Percentiles rank a stretch among this genome's conserved stretches.
Evolutionary conservation across 2,329 filamentous ascomycete species (phyloP).

Genomic region (Sarocladium brachiariae): DNA sequence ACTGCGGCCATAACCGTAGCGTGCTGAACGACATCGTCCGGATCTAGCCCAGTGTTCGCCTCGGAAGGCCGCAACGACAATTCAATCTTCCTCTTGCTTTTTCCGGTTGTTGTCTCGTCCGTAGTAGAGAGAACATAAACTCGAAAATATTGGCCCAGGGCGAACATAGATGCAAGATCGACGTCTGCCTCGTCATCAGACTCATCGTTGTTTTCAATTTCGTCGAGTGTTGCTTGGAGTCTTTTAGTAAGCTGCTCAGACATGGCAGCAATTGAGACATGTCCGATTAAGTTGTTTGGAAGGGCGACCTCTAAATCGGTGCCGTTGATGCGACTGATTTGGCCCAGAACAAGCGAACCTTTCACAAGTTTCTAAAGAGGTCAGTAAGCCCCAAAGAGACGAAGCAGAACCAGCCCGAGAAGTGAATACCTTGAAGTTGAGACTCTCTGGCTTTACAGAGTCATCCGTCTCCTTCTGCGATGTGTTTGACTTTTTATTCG

Average conservation of each 20-base stretch:
- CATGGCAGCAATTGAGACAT: conserved; percentile 85
- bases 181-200: conserved; percentile 52
- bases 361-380: conserved; percentile 63
- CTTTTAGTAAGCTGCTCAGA: conserved; percentile 72
- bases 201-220: conserved; percentile 47
- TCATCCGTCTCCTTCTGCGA: conserved; percentile 39
- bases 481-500: conserved; percentile 44
- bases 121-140: conserved; percentile 74
- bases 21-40: conserved; percentile 67
- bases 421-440: conserved; percentile 73
- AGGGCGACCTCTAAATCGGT: conserved; percentile 75
- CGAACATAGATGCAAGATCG: conserved; percentile 69
- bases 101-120: conserved; percentile 54
- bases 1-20: conserved; percentile 82
- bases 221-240: conserved; percentile 59
- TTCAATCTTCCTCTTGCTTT: conserved; percentile 75
- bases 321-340: conserved; percentile 72
- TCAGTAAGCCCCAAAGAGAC: conserved; percentile 7
- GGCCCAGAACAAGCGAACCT: conserved; percentile 82
- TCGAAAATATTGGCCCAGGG: conserved; percentile 79
- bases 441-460: conserved; percentile 68
- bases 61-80: conserved; percentile 75
- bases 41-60: conserved; percentile 67
- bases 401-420: neutral
- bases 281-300: conserved; percentile 88